phyloP scores from a whole-genome alignment of 352 stramenopile species.

The Pythium coloratum region DNA sequence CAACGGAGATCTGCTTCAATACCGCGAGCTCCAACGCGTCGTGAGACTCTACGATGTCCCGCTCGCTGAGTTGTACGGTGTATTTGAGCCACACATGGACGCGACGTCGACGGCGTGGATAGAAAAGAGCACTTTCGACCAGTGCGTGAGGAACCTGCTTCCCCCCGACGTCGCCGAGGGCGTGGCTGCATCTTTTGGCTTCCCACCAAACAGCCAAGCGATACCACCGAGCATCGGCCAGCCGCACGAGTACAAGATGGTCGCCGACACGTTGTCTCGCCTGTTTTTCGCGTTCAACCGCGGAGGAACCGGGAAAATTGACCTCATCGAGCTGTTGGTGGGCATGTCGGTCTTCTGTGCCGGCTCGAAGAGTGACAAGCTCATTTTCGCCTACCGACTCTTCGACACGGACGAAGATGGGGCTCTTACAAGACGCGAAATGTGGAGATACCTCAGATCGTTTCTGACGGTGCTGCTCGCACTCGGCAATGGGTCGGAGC shows the following conservation, averaged over 20 bases:
- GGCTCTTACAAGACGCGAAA: constrained; percentile 88
- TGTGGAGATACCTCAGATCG: constrained; percentile 92
- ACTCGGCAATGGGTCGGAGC: constrained; percentile 87
- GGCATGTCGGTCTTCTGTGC: constrained; percentile 93
- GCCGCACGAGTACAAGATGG: constrained; percentile 77
- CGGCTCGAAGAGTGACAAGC: constrained; percentile 95
- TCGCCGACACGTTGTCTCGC: constrained; percentile 65
- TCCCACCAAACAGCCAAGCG: constrained; percentile 56
- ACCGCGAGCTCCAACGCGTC: constrained; percentile 73
- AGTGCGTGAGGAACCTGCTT: constrained; percentile 64
- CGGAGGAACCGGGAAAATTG: constrained; percentile 80
- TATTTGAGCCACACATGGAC: constrained; percentile 77
- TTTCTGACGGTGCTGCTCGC: constrained; percentile 95
- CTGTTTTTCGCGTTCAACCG: constrained; percentile 89
- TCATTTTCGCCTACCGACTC: constrained; percentile 87
- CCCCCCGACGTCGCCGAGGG: constrained; percentile 48
- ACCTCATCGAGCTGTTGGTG: constrained; percentile 91
- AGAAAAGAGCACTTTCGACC: constrained; percentile 81
- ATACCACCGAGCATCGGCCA: constrained; percentile 60
- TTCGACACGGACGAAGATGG: constrained; percentile 92
- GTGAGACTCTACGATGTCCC: constrained; percentile 73
- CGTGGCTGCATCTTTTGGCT: constrained; percentile 62
- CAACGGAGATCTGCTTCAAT: constrained; percentile 85
- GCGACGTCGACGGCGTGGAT: constrained; percentile 50
- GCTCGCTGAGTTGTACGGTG: constrained; percentile 62